A percentile compares a stretch with the other conserved stretches of the same genome.
phyloP scores from a whole-genome alignment of 2,329 filamentous ascomycete species.

The Fusarium graminum region DNA sequence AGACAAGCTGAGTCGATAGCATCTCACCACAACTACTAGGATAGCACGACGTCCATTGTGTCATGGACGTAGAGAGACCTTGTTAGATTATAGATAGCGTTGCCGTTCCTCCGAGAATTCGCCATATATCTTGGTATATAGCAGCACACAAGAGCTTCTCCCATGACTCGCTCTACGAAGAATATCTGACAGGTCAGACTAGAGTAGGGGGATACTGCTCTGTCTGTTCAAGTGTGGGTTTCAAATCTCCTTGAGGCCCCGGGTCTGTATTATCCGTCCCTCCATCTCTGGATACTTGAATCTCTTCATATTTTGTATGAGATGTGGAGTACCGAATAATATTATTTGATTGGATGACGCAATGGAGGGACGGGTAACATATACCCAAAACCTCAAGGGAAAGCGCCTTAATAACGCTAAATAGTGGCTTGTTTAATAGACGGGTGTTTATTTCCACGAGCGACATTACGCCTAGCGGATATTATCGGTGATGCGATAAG shows the following conservation, averaged over 20 bases:
- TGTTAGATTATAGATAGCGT: background rate
- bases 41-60: background rate
- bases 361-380: too few relatives aligned
- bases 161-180: background rate
- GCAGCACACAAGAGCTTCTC: background rate
- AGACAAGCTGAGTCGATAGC: background rate
- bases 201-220: background rate
- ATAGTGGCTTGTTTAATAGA: background rate
- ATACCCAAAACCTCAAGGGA: too few relatives aligned
- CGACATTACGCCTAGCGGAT: background rate
- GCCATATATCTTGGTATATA: background rate
- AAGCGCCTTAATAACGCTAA: background rate
- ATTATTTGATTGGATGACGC: too few relatives aligned
- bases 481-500: background rate
- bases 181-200: background rate
- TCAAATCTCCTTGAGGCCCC: background rate
- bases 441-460: background rate
- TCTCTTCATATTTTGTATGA: too few relatives aligned
- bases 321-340: too few relatives aligned
- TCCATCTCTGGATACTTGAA: too few relatives aligned
- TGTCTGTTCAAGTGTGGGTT: background rate
- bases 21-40: background rate
- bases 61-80: too few relatives aligned
- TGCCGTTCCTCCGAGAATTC: background rate
- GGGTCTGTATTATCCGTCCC: too few relatives aligned